These are phyloP conservation scores for Xerocomellus dryophilus DNA, from an alignment of 768 basidiomycete genomes.

Conservation along the genomic window DNA sequence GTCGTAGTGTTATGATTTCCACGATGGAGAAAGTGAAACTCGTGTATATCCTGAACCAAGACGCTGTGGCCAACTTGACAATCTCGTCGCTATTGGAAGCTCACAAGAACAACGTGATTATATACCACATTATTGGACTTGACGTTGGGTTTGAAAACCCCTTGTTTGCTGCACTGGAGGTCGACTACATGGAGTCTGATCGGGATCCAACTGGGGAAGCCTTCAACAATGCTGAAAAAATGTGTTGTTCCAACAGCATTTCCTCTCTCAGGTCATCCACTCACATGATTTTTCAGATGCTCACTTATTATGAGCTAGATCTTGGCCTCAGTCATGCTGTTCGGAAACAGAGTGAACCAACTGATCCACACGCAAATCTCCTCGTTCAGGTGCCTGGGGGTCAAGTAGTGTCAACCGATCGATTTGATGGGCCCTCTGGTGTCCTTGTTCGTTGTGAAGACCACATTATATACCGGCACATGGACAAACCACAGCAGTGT, in stretches of 20 bases:
- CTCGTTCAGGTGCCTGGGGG: conserved; percentile 98
- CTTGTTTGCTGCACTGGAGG: too few species aligned
- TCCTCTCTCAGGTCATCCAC: not conserved
- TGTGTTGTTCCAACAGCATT: too few species aligned
- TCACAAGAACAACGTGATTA: too few species aligned
- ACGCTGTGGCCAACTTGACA: conserved; percentile 94
- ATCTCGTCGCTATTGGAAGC: conserved; percentile 75
- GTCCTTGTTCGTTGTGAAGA: conserved; percentile 97
- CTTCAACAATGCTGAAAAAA: too few species aligned
- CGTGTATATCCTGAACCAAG: conserved; percentile 96
- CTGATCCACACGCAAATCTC: conserved; percentile 89
- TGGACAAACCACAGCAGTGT: conserved; percentile 89
- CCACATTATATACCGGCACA: conserved; percentile 96
- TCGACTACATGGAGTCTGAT: too few species aligned
- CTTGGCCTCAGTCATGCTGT: conserved; percentile 97
- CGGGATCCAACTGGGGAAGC: too few species aligned
- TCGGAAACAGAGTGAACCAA: conserved; percentile 97
- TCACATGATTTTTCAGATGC: too few species aligned
- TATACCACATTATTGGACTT: too few species aligned
- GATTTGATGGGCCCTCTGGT: conserved; percentile 95
- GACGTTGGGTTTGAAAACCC: too few species aligned
- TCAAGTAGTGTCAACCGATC: conserved; percentile 87
- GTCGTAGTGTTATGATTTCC: conserved; percentile 91
- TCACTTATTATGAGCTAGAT: conserved; percentile 57
- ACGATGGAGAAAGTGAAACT: conserved; percentile 95